These are phyloP conservation scores for Arachis hypogaea DNA, from an alignment of 306 rosid species.

Conservation along the genomic window DNA sequence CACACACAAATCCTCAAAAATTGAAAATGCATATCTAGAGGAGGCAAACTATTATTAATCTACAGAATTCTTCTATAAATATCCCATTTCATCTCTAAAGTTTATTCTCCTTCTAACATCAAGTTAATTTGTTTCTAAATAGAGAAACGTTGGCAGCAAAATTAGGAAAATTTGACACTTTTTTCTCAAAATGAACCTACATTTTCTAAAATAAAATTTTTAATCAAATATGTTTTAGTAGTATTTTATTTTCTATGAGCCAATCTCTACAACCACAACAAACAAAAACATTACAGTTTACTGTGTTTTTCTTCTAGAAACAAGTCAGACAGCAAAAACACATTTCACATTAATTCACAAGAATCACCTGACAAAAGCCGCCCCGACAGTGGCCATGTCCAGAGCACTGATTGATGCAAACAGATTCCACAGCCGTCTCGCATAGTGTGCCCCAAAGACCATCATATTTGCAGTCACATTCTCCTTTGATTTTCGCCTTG, in stretches of 20 bases:
- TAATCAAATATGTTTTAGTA: background rate
- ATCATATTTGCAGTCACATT: conserved; percentile 91
- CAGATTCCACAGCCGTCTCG: conserved; percentile 73
- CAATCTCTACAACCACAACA: conserved; percentile 24
- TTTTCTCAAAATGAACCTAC: background rate
- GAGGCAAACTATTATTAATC: background rate
- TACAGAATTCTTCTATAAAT: conserved; percentile 10
- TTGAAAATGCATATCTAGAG: background rate
- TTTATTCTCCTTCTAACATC: conserved; percentile 30
- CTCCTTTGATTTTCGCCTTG: conserved; percentile 74
- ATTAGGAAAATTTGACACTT: background rate
- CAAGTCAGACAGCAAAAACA: conserved; percentile 32
- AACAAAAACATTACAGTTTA: conserved; percentile 33
- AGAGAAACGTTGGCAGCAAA: conserved; percentile 12
- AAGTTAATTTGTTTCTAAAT: conserved; percentile 14
- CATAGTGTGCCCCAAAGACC: conserved; percentile 76
- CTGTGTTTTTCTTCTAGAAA: conserved; percentile 25
- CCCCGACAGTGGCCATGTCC: conserved; percentile 86
- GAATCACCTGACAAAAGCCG: conserved; percentile 86
- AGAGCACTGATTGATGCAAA: conserved; percentile 93
- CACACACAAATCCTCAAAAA: conserved; percentile 25
- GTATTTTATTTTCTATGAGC: conserved; percentile 9
- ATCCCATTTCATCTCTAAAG: conserved; percentile 20
- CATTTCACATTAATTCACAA: conserved; percentile 8
- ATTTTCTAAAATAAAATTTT: conserved; percentile 24